Conservation (phyloP, 2,329 filamentous ascomycete genomes). For the Apiospora rasikravindrae region DNA sequence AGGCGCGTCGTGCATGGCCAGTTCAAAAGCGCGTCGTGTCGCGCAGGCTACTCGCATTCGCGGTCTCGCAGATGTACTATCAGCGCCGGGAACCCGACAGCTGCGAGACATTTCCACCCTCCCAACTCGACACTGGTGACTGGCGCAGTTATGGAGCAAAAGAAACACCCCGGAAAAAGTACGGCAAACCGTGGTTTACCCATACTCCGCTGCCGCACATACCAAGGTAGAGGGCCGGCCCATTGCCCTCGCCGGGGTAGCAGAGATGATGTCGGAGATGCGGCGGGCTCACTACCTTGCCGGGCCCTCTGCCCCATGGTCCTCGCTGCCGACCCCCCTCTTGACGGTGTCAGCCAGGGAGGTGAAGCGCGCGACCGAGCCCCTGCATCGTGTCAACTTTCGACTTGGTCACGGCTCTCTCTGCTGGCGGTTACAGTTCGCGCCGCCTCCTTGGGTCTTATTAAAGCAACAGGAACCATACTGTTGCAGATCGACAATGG, state of each 20-base stretch:
- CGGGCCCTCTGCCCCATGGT: neutral
- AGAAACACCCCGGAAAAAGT: neutral
- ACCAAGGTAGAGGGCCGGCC: neutral
- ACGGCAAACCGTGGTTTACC: neutral
- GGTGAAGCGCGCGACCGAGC: neutral
- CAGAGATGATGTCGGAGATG: neutral
- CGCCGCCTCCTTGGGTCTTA: neutral
- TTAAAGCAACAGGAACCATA: neutral
- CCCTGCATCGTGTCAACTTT: neutral
- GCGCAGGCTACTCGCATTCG: too few species aligned
- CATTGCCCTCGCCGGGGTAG: neutral
- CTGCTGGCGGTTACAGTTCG: neutral
- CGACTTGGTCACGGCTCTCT: neutral
- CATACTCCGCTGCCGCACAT: neutral
- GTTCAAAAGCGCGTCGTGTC: too few species aligned
- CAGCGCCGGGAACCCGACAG: too few species aligned
- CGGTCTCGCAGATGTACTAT: too few species aligned
- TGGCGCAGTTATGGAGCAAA: neutral
- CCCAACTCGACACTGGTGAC: too few species aligned
- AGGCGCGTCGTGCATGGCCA: too few species aligned
- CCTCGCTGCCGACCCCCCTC: neutral
- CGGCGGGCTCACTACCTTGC: neutral
- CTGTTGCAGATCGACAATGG: neutral
- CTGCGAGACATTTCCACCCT: too few species aligned
- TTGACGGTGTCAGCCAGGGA: neutral